phyloP scores from a whole-genome alignment of 768 basidiomycete genomes.

The Xerocomus spinulosus region DNA sequence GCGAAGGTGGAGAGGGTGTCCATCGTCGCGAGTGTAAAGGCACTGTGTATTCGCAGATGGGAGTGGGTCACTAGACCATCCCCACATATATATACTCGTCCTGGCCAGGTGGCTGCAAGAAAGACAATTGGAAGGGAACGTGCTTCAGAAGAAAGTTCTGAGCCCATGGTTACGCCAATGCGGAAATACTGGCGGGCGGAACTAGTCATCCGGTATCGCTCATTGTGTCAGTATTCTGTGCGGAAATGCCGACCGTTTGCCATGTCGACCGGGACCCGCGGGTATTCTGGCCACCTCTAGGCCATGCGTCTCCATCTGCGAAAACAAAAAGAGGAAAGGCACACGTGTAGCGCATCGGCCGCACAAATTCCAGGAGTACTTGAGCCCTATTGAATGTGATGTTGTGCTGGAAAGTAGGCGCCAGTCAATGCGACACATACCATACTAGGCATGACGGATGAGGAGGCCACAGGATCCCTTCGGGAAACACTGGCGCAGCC shows the following conservation, averaged over 20 bases:
- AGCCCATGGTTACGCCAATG: background rate
- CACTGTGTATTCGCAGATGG: conserved; percentile 1
- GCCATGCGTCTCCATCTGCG: conserved; percentile 6
- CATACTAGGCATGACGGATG: background rate
- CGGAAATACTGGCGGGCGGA: conserved; percentile 6
- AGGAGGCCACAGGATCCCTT: background rate
- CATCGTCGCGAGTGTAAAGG: conserved; percentile 13
- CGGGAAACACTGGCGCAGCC: background rate
- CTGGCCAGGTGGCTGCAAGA: background rate
- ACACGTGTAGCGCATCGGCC: background rate
- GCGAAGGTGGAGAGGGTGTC: conserved; percentile 11
- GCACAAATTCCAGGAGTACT: background rate
- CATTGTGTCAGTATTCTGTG: conserved; percentile 18
- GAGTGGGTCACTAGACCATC: background rate
- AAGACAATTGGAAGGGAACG: conserved; percentile 15
- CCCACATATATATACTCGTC: conserved; percentile 16
- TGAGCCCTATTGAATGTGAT: background rate
- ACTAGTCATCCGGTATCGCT: background rate
- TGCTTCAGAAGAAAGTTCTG: background rate
- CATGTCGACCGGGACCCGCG: background rate
- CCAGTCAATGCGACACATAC: background rate
- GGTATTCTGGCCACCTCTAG: conserved; percentile 4
- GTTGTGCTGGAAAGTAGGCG: background rate
- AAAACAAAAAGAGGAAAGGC: conserved; percentile 19
- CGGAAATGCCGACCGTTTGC: background rate